Evolutionary conservation across 2,329 filamentous ascomycete species (phyloP).

Genomic region (Fusarium guadeloupense): DNA sequence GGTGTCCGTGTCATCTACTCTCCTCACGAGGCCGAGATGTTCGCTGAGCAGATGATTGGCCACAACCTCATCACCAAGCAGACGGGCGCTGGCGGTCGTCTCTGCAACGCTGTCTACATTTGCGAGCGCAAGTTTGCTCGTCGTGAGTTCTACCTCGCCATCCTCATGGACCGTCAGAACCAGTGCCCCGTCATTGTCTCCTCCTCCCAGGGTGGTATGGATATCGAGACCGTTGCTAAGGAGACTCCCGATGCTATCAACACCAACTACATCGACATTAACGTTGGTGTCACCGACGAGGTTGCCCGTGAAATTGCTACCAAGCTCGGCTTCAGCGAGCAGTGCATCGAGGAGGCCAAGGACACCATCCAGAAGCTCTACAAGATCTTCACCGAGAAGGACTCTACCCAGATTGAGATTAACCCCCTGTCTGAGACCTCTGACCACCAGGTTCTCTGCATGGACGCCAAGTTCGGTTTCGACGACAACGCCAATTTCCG

Average conservation of each 20-base stretch:
- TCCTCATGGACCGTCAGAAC: conserved; percentile 94
- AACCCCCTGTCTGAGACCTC: conserved; percentile 98
- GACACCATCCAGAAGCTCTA: conserved; percentile 98
- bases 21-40: conserved; percentile 94
- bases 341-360: conserved; percentile 95
- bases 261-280: conserved; percentile 93
- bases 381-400: conserved; percentile 97
- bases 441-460: conserved; percentile 97
- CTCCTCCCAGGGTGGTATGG: conserved; percentile 98
- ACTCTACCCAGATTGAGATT: conserved; percentile 99
- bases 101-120: conserved; percentile 98
- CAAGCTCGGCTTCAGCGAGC: conserved; percentile 96
- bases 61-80: conserved; percentile 99
- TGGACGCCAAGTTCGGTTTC: conserved; percentile 99
- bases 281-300: conserved; percentile 93
- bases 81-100: conserved; percentile 89
- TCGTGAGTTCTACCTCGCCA: conserved; percentile 97
- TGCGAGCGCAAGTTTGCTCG: conserved; percentile 99
- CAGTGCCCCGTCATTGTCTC: conserved; percentile 96
- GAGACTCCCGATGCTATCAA: conserved; percentile 95
- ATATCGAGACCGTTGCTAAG: conserved; percentile 98
- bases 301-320: conserved; percentile 89
- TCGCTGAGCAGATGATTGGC: conserved; percentile 99
- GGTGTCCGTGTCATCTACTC: conserved; percentile 99
- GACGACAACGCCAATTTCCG: conserved; percentile 99